Conservation (phyloP, 805 yeast species). For the Candida sonorensis region DNA sequence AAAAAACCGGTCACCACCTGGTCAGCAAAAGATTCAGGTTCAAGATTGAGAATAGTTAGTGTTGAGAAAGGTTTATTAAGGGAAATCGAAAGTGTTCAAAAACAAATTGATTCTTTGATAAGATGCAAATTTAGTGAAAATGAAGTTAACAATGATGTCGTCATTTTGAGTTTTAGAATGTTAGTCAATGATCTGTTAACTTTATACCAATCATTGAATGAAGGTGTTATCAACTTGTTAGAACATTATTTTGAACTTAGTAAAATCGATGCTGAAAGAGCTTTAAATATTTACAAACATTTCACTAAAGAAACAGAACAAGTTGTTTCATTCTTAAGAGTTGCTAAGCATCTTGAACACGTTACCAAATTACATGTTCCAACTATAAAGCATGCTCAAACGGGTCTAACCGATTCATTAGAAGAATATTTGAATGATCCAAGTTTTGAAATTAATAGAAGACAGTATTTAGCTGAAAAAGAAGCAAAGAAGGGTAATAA, state of each 20-base stretch:
- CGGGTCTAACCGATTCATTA: slow-evolving; percentile 78
- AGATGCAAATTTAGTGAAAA: slow-evolving; percentile 69
- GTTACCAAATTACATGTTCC: slow-evolving; percentile 90
- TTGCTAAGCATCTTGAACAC: slow-evolving; percentile 83
- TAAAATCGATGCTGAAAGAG: slow-evolving; percentile 76
- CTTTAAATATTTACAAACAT: slow-evolving; percentile 73
- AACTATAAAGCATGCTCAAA: slow-evolving; percentile 94
- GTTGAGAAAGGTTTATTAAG: slow-evolving; percentile 77
- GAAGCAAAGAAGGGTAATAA: slow-evolving; percentile 27
- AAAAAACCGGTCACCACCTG: slow-evolving; percentile 23
- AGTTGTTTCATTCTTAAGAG: slow-evolving; percentile 80
- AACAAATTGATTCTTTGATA: slow-evolving; percentile 69
- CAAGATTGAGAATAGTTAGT: slow-evolving; percentile 55
- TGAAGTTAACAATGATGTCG: slow-evolving; percentile 79
- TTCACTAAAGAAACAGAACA: slow-evolving; percentile 82
- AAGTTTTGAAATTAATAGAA: slow-evolving; percentile 70
- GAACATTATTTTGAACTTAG: slow-evolving; percentile 96
- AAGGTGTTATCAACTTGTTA: slow-evolving; percentile 88
- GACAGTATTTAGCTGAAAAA: slow-evolving; percentile 70
- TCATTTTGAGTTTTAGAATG: slow-evolving; percentile 78
- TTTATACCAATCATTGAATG: slow-evolving; percentile 84
- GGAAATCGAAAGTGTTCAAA: slow-evolving; percentile 79
- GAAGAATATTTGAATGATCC: slow-evolving; percentile 88
- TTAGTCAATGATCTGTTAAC: slow-evolving; percentile 85
- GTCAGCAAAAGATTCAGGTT: slow-evolving; percentile 39